These are phyloP conservation scores for Cercospora sp. DNA, from an alignment of 2,329 filamentous ascomycete genomes.

Conservation along the genomic window DNA sequence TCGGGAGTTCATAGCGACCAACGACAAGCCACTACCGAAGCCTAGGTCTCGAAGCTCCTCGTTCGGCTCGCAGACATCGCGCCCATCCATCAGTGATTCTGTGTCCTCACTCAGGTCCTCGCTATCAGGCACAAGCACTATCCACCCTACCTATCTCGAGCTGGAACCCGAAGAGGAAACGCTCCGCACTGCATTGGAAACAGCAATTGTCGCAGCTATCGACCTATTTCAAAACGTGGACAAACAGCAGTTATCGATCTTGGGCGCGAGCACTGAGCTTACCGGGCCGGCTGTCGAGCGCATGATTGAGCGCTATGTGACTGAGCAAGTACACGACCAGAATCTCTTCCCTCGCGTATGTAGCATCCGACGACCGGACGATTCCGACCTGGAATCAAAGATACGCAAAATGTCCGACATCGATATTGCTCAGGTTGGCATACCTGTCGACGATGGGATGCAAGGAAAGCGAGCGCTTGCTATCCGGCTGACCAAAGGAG, in stretches of 20 bases:
- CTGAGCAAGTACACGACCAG: constrained; percentile 84
- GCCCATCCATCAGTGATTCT: constrained; percentile 38
- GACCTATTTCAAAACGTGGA: constrained; percentile 95
- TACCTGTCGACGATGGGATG: constrained; percentile 76
- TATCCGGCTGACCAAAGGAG: constrained; percentile 71
- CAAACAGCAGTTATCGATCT: constrained; percentile 86
- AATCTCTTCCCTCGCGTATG: constrained; percentile 82
- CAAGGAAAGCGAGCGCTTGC: constrained; percentile 80
- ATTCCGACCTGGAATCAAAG: constrained; percentile 82
- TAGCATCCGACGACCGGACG: constrained; percentile 74
- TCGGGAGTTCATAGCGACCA: constrained; percentile 80
- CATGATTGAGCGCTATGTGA: constrained; percentile 90
- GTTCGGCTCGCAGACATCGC: constrained; percentile 38
- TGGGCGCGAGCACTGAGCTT: constrained; percentile 89
- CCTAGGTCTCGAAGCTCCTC: constrained; percentile 39
- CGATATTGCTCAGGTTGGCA: constrained; percentile 91
- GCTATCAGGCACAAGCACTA: constrained; percentile 41
- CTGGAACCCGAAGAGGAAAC: constrained; percentile 88
- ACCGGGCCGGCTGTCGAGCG: constrained; percentile 90
- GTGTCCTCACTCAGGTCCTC: constrained; percentile 40
- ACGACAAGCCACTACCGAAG: constrained; percentile 76
- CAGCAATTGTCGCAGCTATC: constrained; percentile 87
- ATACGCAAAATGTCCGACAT: constrained; percentile 91
- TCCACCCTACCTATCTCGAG: constrained; percentile 58
- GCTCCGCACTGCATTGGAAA: constrained; percentile 86